A percentile compares a stretch with the other conserved stretches of the same genome.
These are phyloP conservation scores for Lignosus rhinocerotis DNA, from an alignment of 1,284 basidiomycete species.

Conservation along the genomic window DNA sequence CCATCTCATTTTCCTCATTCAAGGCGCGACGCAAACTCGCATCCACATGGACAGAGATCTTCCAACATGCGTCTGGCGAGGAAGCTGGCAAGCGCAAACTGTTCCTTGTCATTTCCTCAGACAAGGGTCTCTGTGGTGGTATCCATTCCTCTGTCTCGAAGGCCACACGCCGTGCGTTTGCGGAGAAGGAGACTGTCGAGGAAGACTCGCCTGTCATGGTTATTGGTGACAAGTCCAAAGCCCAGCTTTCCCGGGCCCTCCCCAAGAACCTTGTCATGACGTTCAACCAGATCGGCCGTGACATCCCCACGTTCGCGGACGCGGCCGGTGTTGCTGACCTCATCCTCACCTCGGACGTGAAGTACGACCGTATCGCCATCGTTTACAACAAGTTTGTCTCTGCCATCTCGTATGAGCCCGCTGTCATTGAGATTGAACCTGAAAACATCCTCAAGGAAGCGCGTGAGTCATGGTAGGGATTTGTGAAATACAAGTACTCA, in stretches of 20 bases:
- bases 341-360: slow-evolving; percentile 81
- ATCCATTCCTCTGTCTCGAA: slow-evolving; percentile 98
- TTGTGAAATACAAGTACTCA: too few species aligned
- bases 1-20: slow-evolving; percentile 20
- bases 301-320: slow-evolving; percentile 96
- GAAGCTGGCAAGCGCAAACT: slow-evolving; percentile 73
- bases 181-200: slow-evolving; percentile 53
- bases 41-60: slow-evolving; percentile 65
- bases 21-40: background rate
- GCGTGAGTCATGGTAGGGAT: slow-evolving; percentile 47
- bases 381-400: slow-evolving; percentile 97
- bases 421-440: slow-evolving; percentile 77
- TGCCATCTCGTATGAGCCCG: slow-evolving; percentile 90
- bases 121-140: slow-evolving; percentile 99
- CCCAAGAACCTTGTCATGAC: slow-evolving; percentile 77
- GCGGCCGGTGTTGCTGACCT: slow-evolving; percentile 93
- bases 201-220: slow-evolving; percentile 76
- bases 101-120: slow-evolving; percentile 93
- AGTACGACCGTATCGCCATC: slow-evolving; percentile 88
- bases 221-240: slow-evolving; percentile 97
- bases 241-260: slow-evolving; percentile 78
- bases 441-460: slow-evolving; percentile 79
- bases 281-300: slow-evolving; percentile 97
- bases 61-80: slow-evolving; percentile 69
- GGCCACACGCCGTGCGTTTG: slow-evolving; percentile 73